Conservation (phyloP, 2,329 filamentous ascomycete species). For the Cercospora citrullina region DNA sequence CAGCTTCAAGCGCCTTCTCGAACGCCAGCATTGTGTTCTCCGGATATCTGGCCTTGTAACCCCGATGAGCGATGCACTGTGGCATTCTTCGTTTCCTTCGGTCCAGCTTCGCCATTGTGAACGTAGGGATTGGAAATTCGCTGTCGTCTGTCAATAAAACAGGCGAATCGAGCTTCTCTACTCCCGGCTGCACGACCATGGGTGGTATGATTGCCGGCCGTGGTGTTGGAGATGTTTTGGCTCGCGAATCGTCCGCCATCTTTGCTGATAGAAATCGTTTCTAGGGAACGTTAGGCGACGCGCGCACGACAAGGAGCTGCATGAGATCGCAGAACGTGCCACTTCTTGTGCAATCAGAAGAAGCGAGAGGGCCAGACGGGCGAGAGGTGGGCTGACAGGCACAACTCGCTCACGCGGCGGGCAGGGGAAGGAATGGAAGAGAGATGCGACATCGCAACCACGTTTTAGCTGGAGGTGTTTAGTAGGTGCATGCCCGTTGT, state of each 20-base stretch:
- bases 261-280: not conserved
- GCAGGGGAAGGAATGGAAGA: not conserved
- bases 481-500: not conserved
- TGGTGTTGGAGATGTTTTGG: constrained; percentile 10
- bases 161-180: constrained; percentile 33
- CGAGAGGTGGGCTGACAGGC: not conserved
- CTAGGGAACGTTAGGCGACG: not conserved
- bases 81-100: constrained; percentile 50
- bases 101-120: constrained; percentile 29
- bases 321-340: not conserved
- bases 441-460: not conserved
- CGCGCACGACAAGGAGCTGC: not conserved
- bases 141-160: constrained; percentile 28
- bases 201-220: constrained; percentile 29
- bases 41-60: constrained; percentile 73
- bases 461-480: not conserved
- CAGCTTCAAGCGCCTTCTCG: constrained; percentile 68
- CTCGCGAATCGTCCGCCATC: not conserved
- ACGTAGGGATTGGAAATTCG: constrained; percentile 29
- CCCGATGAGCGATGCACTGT: constrained; percentile 75
- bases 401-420: not conserved
- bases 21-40: constrained; percentile 88
- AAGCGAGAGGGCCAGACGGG: not conserved
- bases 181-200: constrained; percentile 35
- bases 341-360: not conserved